These are phyloP conservation scores for Talaromyces sp. DNA, from an alignment of 2,329 filamentous ascomycete species.

Conservation along the genomic window DNA sequence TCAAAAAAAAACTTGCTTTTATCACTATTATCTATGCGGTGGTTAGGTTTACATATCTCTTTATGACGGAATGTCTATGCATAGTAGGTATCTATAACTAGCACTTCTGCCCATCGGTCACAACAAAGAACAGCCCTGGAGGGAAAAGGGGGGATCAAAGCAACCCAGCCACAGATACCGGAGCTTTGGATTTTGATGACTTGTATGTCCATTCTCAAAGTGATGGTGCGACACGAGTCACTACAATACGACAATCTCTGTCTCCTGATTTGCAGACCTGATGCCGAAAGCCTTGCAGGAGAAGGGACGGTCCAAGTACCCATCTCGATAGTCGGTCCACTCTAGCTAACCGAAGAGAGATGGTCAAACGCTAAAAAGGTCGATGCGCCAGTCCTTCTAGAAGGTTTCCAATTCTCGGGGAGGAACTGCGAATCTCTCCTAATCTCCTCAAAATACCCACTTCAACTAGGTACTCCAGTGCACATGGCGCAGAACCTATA, in stretches of 20 bases:
- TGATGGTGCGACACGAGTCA: conserved; percentile 18
- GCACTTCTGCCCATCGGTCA: no score
- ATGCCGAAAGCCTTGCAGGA: conserved; percentile 5
- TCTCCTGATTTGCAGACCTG: conserved; percentile 1
- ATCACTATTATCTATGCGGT: no score
- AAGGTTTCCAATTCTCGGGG: conserved; percentile 30
- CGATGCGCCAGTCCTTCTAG: conserved; percentile 33
- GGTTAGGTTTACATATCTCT: no score
- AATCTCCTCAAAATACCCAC: not conserved
- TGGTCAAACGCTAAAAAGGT: conserved; percentile 29
- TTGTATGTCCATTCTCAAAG: conserved; percentile 12
- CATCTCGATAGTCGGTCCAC: conserved; percentile 26
- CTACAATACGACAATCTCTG: not conserved
- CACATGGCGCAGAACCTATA: conserved; percentile 13
- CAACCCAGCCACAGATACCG: no score
- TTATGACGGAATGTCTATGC: no score
- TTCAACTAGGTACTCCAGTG: no score
- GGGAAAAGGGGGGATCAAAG: no score
- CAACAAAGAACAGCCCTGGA: not conserved
- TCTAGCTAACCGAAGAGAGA: conserved; percentile 28
- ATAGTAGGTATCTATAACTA: no score
- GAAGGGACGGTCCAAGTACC: not conserved
- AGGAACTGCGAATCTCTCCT: conserved; percentile 1
- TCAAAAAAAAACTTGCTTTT: no score
- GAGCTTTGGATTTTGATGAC: conserved; percentile 3